Conservation (phyloP, 2,329 filamentous ascomycete species). For the Colletotrichum godetiae region DNA sequence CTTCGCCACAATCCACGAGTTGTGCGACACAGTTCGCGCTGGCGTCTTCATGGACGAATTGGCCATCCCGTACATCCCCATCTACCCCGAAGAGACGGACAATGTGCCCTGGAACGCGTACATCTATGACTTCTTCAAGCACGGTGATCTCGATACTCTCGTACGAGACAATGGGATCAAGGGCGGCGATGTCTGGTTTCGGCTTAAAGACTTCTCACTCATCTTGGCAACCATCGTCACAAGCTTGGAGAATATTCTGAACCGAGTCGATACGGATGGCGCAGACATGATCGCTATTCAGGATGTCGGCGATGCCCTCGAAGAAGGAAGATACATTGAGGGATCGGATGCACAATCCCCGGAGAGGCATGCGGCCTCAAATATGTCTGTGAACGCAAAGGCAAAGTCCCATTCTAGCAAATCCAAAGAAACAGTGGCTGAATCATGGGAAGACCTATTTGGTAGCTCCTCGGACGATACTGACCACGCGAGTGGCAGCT, state of each 20-base stretch:
- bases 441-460: conserved; percentile 59
- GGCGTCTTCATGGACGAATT: conserved; percentile 81
- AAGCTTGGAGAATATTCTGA: conserved; percentile 66
- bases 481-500: conserved; percentile 41
- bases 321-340: conserved; percentile 49
- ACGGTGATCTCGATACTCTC: conserved; percentile 72
- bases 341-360: background rate
- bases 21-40: conserved; percentile 72
- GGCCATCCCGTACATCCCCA: conserved; percentile 75
- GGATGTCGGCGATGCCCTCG: conserved; percentile 48
- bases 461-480: conserved; percentile 29
- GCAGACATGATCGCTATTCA: conserved; percentile 57
- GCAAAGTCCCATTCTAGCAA: conserved; percentile 42
- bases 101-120: conserved; percentile 71
- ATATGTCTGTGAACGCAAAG: background rate
- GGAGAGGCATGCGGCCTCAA: background rate
- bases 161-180: conserved; percentile 74
- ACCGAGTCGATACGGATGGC: conserved; percentile 42
- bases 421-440: conserved; percentile 47
- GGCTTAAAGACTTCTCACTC: conserved; percentile 69
- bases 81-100: conserved; percentile 66
- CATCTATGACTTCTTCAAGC: conserved; percentile 81
- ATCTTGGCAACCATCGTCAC: conserved; percentile 79
- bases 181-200: conserved; percentile 76
- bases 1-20: conserved; percentile 73